These are phyloP conservation scores for Medicago ruthenica DNA, from an alignment of 306 rosid genomes.

Conservation along the genomic window DNA sequence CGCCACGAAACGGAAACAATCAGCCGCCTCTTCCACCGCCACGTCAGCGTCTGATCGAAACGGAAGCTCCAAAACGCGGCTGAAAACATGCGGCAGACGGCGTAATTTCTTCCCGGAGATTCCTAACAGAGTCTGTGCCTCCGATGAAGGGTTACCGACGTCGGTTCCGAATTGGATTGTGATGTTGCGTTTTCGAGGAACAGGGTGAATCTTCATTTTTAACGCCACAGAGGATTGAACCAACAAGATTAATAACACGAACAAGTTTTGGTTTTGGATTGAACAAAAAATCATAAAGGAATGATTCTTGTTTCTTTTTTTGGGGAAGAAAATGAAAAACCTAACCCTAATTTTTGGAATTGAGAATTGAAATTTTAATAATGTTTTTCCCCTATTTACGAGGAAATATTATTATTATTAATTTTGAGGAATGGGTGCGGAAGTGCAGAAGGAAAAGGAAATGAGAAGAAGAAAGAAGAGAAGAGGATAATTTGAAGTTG, in stretches of 20 bases:
- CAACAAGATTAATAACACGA: conserved; percentile 28
- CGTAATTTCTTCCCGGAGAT: conserved; percentile 79
- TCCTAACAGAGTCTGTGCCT: conserved; percentile 57
- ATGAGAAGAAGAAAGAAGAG: conserved; percentile 25
- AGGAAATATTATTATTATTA: too few relatives aligned
- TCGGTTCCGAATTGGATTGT: conserved; percentile 64
- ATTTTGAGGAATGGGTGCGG: not conserved
- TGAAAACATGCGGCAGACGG: conserved; percentile 89
- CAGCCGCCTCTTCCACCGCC: conserved; percentile 67
- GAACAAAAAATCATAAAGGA: conserved; percentile 65
- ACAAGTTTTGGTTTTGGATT: not conserved
- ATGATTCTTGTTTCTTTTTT: conserved; percentile 4
- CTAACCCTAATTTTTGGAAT: conserved; percentile 45
- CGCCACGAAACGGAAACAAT: conserved; percentile 86
- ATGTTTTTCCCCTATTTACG: too few relatives aligned
- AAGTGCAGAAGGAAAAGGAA: not conserved
- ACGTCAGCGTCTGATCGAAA: conserved; percentile 97
- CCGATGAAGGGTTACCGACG: conserved; percentile 51
- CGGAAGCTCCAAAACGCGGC: conserved; percentile 90
- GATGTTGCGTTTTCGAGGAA: conserved; percentile 88
- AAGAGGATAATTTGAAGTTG: conserved; percentile 11
- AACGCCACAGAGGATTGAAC: conserved; percentile 42
- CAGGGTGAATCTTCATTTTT: conserved; percentile 90
- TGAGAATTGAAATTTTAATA: too few relatives aligned
- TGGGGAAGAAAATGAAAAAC: conserved; percentile 35